These are phyloP conservation scores for Brachypodium distachyon DNA, from an alignment of 202 grass and related monocot genomes.

Conservation along the genomic window DNA sequence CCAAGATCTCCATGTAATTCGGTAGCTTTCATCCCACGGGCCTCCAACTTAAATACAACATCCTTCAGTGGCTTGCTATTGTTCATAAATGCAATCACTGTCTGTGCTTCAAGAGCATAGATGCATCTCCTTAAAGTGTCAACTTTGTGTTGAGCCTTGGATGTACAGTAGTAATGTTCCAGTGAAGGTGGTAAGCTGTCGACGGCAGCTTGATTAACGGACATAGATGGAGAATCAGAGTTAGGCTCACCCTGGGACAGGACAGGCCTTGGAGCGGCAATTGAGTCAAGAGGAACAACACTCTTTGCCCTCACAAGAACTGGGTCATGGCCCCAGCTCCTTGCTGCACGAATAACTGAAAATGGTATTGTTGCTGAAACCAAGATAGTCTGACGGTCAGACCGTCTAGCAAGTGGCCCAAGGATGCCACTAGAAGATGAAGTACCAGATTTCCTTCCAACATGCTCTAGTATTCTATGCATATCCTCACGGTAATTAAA, in stretches of 20 bases:
- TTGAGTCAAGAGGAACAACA: slow-evolving; percentile 62
- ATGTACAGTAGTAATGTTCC: slow-evolving; percentile 82
- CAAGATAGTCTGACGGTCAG: slow-evolving; percentile 76
- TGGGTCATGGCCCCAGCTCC: slow-evolving; percentile 81
- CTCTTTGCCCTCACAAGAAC: slow-evolving; percentile 81
- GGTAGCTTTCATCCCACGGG: slow-evolving; percentile 72
- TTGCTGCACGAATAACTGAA: slow-evolving; percentile 81
- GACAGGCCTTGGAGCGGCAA: slow-evolving; percentile 37
- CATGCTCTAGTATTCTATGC: slow-evolving; percentile 91
- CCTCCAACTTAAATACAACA: slow-evolving; percentile 92
- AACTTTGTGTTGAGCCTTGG: slow-evolving; percentile 84
- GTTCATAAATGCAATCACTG: slow-evolving; percentile 86
- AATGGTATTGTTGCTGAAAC: slow-evolving; percentile 94
- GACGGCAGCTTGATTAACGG: slow-evolving; percentile 57
- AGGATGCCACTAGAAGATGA: slow-evolving; percentile 60
- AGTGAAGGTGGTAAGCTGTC: slow-evolving; percentile 76
- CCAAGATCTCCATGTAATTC: slow-evolving; percentile 87
- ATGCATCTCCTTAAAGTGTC: slow-evolving; percentile 88
- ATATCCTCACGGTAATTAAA: slow-evolving; percentile 97
- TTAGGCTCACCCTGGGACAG: slow-evolving; percentile 20
- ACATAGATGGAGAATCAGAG: slow-evolving; percentile 27
- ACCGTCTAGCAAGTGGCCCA: slow-evolving; percentile 61
- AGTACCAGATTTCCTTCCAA: slow-evolving; percentile 53
- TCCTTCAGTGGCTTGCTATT: slow-evolving; percentile 92
- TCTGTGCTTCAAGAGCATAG: slow-evolving; percentile 65